Percentiles rank a stretch among this genome's conserved stretches.
Conservation (phyloP, 257 asterid genomes). For the Asclepias syriaca region DNA sequence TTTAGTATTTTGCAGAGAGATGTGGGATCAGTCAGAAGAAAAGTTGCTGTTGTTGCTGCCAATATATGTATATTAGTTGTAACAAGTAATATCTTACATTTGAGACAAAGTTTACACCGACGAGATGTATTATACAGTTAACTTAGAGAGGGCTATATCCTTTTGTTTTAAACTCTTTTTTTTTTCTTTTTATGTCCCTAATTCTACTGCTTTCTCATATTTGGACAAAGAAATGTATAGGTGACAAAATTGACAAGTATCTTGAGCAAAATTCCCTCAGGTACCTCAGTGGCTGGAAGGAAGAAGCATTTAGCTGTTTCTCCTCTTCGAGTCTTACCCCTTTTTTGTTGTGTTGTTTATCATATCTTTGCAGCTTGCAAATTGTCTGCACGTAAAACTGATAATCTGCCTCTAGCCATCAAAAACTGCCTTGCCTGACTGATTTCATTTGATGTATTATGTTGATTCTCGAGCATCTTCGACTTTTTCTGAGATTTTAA, state of each 20-base stretch:
- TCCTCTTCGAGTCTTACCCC: conserved; percentile 2
- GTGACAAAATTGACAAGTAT: conserved; percentile 10
- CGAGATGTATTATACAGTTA: too few species aligned
- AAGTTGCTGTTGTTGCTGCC: too few species aligned
- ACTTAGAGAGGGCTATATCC: not conserved
- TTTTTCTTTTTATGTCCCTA: not conserved
- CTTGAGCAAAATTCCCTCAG: conserved; percentile 21
- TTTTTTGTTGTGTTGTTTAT: conserved; percentile 12
- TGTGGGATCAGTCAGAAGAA: too few species aligned
- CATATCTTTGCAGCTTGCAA: conserved; percentile 17
- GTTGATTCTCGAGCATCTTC: conserved; percentile 16
- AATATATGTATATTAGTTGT: too few species aligned
- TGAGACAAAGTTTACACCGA: too few species aligned
- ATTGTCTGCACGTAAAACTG: conserved; percentile 5
- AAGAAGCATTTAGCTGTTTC: not conserved
- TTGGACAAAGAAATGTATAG: conserved; percentile 11
- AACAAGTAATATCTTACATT: too few species aligned
- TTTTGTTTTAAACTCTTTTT: too few species aligned
- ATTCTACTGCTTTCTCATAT: conserved; percentile 13
- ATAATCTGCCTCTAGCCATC: conserved; percentile 10
- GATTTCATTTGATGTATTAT: not conserved
- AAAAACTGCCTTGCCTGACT: conserved; percentile 9
- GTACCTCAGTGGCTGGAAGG: conserved; percentile 1
- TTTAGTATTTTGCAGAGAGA: too few species aligned
- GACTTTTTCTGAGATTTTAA: conserved; percentile 40